Evolutionary conservation across 192 early-diverging fungal species (phyloP), one percentile per base, ranked within the genome.

Genomic region (Podila horticola): DNA sequence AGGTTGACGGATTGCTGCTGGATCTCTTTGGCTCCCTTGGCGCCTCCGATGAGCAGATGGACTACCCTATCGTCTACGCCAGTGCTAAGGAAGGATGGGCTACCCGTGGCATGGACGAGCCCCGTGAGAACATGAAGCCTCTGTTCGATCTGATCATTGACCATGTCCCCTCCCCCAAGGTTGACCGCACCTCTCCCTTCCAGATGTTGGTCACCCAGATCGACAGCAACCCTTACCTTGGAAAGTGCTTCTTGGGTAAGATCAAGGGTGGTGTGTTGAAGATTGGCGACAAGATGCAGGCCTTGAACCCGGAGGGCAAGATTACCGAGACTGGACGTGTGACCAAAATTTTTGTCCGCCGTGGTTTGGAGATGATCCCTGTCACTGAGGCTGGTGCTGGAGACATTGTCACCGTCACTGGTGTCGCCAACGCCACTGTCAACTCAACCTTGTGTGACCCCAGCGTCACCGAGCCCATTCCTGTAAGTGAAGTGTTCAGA

Each of bases 51-150:
- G 90, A 92, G 76, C 93, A 96, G 75, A 91, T 92, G 31, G 89
- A 90, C 13, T 96, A 96, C 84, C 90, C 93, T 48, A 86, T 93
- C 31, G 64, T 93, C 26, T 96, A 91, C 67, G 92, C 92, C 13
- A 93, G 92, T 58, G 94, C 93, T 17, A 96, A 96, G 81, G 90
- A 96, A 38, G 94, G 94, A 52, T 96, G 92, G 92, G 93, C 93
- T 58, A 85, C 90, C 15, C 83, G 81, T 34, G 79, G 88, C 36
- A 73, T 91, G 62, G 84, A 85, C 28, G 69, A 74, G 24, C 57
- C 85, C 19, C 77, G 73, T 19, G 86, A 86, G 29, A 82, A 67
- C 70, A 89, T 92, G 88, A 83, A 85, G 49, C 91, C 93, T 11
- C 75, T 96, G 33, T 86, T 96, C 41, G 94, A 96, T 64, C 84